Evolutionary conservation across 2,329 filamentous ascomycete genomes (phyloP), one percentile per base, ranked within the genome.

Genomic region (Tolypocladium inflatum): DNA sequence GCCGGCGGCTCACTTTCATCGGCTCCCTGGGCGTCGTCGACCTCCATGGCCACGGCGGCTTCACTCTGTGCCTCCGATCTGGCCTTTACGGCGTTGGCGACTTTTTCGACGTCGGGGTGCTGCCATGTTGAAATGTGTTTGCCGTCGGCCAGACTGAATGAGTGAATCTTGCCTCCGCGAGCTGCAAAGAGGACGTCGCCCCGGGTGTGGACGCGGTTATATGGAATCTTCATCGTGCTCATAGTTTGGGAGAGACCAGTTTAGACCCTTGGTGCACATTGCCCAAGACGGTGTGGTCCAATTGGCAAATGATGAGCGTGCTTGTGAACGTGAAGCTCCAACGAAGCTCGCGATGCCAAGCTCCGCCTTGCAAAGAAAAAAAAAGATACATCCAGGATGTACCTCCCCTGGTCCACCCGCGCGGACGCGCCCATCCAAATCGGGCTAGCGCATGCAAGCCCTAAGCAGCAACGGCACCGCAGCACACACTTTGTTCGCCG

Each of bases 111-210:
- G 62, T 75, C 71, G 8, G 78, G 77, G 60, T 81, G 77, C 58
- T 75, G 76, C 88, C 88, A 91, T 66, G 79, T 76, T 50, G 82
- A 84, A 21, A 90, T 70, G 55, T 83, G 75, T 54, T 75, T 72
- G 38, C 85, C 83, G 60, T 82, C 77, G n/a, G 74, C 67, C 8
- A 86, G 73, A 66, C 78, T 78, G 69, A 90, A 87, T 2, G 84
- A 82, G 66, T 90, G 82, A 57, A 97, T 82, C 64, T 80, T 83
- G 54, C 86, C 82, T 17, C 90, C 90, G 60, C 86, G 85, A 33
- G 90, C 89, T 42, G 88, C 89, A 64, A 95, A 80, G 21, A 97
- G 71, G 23, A 88, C 72, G 63, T 79, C 71, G 52, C 80, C 80
- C 60, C 75, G 74, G 41, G 73, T 78, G 62, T 79, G 77, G 53